Evolutionary conservation across 495 filamentous ascomycete genomes (phyloP).

Genomic region (Staphylotrichum longicolle): DNA sequence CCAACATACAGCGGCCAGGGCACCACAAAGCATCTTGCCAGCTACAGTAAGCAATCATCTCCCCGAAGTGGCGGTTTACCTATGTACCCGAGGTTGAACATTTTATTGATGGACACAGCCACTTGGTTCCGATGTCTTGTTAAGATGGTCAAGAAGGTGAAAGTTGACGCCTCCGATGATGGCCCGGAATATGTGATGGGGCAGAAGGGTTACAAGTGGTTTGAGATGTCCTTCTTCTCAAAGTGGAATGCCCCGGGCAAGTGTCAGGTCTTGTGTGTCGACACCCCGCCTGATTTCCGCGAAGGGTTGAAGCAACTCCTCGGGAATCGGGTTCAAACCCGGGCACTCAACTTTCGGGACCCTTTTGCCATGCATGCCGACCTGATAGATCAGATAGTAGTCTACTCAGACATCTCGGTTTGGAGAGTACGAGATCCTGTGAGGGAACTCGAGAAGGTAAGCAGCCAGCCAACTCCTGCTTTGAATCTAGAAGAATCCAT

Average conservation of each 20-base stretch:
- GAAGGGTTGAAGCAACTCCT: constrained; percentile 9
- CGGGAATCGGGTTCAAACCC: background rate
- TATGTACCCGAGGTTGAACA: no score
- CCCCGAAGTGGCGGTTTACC: no score
- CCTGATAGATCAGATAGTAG: constrained; percentile 24
- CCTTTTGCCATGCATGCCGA: constrained; percentile 26
- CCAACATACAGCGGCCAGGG: constrained; percentile 13
- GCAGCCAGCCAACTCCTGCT: background rate
- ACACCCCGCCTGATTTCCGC: constrained; percentile 19
- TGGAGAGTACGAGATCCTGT: constrained; percentile 30
- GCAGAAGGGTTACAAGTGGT: constrained; percentile 24
- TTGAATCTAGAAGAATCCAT: no score
- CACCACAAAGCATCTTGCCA: constrained; percentile 5
- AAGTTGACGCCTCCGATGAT: constrained; percentile 12
- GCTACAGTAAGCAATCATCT: constrained; percentile 10
- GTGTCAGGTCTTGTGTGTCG: constrained; percentile 24
- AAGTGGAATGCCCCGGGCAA: constrained; percentile 20
- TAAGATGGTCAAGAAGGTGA: constrained; percentile 28
- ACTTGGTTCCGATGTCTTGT: constrained; percentile 27
- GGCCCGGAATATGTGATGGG: constrained; percentile 20
- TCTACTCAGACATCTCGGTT: constrained; percentile 25
- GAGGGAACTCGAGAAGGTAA: constrained; percentile 24
- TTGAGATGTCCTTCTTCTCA: constrained; percentile 29
- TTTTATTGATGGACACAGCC: constrained; percentile 8
- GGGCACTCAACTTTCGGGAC: constrained; percentile 19